Evolutionary conservation across 805 yeast genomes (phyloP).

Genomic region (Geotrichum ghanense): DNA sequence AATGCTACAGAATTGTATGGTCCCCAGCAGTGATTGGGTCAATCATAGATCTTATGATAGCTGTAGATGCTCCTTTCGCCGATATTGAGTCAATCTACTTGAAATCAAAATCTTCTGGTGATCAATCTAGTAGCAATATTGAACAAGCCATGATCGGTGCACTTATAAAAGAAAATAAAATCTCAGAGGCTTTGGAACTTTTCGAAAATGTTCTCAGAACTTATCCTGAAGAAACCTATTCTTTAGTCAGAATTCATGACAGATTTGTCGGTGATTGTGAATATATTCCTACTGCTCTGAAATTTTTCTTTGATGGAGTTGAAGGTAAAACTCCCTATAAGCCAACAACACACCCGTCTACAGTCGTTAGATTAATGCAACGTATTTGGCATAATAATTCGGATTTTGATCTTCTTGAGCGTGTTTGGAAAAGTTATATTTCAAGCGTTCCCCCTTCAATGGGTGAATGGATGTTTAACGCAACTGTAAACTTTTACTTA

Average conservation of each 20-base stretch:
- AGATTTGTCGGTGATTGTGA: conserved; percentile 68
- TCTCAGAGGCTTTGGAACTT: conserved; percentile 50
- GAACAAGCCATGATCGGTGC: conserved; percentile 66
- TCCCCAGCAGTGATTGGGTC: conserved; percentile 14
- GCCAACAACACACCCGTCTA: conserved; percentile 61
- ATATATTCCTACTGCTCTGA: conserved; percentile 58
- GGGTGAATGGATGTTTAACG: conserved; percentile 24
- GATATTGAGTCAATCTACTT: conserved; percentile 13
- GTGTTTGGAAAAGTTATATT: conserved; percentile 31
- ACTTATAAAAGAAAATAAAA: conserved; percentile 52
- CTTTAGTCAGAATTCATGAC: conserved; percentile 58
- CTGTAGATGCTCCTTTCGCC: conserved; percentile 11
- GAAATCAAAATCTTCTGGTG: conserved; percentile 5
- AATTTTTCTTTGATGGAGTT: conserved; percentile 65
- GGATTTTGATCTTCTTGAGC: conserved; percentile 52
- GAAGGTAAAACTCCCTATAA: conserved; percentile 60
- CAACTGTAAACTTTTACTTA: conserved; percentile 59
- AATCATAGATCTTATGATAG: conserved; percentile 12
- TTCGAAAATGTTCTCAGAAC: conserved; percentile 29
- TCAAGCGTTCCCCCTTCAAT: conserved; percentile 24
- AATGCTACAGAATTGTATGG: conserved; percentile 2
- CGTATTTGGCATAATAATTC: conserved; percentile 30
- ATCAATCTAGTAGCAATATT: conserved; percentile 28
- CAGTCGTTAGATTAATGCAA: conserved; percentile 53
- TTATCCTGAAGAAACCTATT: conserved; percentile 32